Conservation (phyloP, 192 early-diverging fungal species). For the Mortierella alpina region DNA sequence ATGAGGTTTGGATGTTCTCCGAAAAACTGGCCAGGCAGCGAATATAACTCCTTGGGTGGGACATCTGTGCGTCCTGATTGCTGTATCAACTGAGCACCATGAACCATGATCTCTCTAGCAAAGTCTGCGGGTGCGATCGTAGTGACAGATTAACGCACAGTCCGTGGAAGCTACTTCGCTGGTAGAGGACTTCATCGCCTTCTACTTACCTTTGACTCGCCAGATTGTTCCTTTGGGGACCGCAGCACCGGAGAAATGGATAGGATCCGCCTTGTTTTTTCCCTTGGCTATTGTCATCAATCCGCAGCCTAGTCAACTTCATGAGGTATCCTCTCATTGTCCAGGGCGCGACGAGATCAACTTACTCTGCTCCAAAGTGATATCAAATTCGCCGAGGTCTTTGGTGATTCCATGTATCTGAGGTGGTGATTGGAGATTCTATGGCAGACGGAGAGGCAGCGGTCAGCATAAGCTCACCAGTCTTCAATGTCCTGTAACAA, state of each 20-base stretch:
- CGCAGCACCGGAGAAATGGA: constrained; percentile 14
- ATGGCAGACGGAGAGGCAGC: neutral
- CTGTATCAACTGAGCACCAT: constrained; percentile 3
- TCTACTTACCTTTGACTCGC: constrained; percentile 66
- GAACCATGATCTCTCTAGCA: constrained; percentile 21
- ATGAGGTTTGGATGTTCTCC: constrained; percentile 59
- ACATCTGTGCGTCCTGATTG: constrained; percentile 12
- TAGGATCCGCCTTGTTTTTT: neutral
- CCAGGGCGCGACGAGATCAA: neutral
- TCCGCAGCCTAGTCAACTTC: no score
- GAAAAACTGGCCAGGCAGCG: constrained; percentile 16
- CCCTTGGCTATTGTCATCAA: constrained; percentile 13
- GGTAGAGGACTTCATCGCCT: no score
- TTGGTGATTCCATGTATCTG: constrained; percentile 66
- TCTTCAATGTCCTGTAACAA: no score
- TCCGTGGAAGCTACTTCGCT: no score
- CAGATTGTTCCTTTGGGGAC: constrained; percentile 62
- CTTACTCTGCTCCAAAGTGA: constrained; percentile 69
- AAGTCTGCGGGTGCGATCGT: constrained; percentile 5
- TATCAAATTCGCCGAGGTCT: constrained; percentile 80
- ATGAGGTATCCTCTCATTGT: neutral
- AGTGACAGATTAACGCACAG: no score
- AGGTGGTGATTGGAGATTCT: constrained; percentile 13
- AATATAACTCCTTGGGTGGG: constrained; percentile 18
- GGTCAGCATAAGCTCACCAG: no score